phyloP scores from a whole-genome alignment of 495 filamentous ascomycete species.

The Tuber aestivum region DNA sequence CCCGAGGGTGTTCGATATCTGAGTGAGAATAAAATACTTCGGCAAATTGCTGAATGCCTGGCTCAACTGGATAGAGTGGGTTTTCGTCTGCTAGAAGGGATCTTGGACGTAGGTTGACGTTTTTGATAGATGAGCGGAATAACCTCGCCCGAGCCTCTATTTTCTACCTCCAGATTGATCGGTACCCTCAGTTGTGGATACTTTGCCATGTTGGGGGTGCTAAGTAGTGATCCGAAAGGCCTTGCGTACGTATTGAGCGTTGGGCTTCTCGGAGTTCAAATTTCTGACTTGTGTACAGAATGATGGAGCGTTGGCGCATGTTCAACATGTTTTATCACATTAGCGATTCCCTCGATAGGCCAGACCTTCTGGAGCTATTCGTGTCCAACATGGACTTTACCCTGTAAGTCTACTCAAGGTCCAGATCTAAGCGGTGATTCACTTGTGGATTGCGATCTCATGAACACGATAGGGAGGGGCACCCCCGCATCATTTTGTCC shows the following conservation, averaged over 20 bases:
- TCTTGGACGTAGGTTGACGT: constrained; percentile 8
- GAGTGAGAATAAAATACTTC: constrained; percentile 81
- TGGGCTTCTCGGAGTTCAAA: background rate
- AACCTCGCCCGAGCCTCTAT: constrained; percentile 79
- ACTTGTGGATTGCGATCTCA: constrained; percentile 20
- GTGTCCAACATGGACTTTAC: constrained; percentile 88
- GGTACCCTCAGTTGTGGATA: constrained; percentile 87
- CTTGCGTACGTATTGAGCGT: constrained; percentile 47
- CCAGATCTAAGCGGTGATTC: background rate
- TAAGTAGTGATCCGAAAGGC: constrained; percentile 74
- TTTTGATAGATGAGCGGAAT: constrained; percentile 67
- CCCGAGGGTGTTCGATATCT: constrained; percentile 78
- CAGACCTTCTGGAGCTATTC: constrained; percentile 81
- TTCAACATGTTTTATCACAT: constrained; percentile 99
- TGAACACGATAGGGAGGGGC: constrained; percentile 54
- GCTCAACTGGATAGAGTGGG: constrained; percentile 75
- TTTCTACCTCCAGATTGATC: constrained; percentile 71
- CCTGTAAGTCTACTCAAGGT: constrained; percentile 45
- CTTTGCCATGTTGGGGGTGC: constrained; percentile 79
- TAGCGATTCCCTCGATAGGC: constrained; percentile 78
- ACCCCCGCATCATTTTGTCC: constrained; percentile 83
- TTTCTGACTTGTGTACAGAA: constrained; percentile 43
- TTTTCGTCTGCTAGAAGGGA: constrained; percentile 31
- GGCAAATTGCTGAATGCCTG: constrained; percentile 90
- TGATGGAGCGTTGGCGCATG: constrained; percentile 94